phyloP scores from a whole-genome alignment of 345 rosid genomes.

The Zanthoxylum bungeanum region DNA sequence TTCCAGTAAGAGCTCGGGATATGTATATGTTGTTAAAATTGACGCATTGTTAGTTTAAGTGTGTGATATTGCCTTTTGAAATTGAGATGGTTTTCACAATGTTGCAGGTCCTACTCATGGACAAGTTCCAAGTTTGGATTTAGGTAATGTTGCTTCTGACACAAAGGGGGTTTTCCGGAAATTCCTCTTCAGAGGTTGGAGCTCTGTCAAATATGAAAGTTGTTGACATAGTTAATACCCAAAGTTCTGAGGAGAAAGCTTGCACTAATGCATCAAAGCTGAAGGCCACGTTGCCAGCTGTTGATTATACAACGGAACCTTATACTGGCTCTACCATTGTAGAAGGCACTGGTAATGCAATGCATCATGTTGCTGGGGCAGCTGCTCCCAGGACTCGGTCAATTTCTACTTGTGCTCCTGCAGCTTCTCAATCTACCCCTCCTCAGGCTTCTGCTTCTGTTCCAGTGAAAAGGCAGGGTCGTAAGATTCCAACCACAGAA shows the following conservation, averaged over 20 bases:
- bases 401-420: constrained; percentile 23
- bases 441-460: constrained; percentile 17
- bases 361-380: constrained; percentile 9
- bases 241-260: constrained; percentile 25
- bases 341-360: constrained; percentile 13
- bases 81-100: constrained; percentile 7
- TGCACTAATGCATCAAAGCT: constrained; percentile 15
- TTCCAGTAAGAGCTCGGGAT: constrained; percentile 23
- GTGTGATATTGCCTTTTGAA: constrained; percentile 3
- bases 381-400: constrained; percentile 25
- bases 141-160: constrained; percentile 60
- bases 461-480: constrained; percentile 41
- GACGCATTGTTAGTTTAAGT: constrained; percentile 4
- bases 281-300: constrained; percentile 21
- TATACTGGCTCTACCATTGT: constrained; percentile 16
- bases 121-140: constrained; percentile 45
- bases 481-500: constrained; percentile 38
- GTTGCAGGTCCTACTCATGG: constrained; percentile 41
- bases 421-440: constrained; percentile 20
- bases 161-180: constrained; percentile 63
- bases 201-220: constrained; percentile 28
- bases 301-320: constrained; percentile 12
- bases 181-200: constrained; percentile 40
- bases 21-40: constrained; percentile 1
- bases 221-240: constrained; percentile 28